Conservation (phyloP, 2,329 filamentous ascomycete genomes). For the Colletotrichum graminicola region DNA sequence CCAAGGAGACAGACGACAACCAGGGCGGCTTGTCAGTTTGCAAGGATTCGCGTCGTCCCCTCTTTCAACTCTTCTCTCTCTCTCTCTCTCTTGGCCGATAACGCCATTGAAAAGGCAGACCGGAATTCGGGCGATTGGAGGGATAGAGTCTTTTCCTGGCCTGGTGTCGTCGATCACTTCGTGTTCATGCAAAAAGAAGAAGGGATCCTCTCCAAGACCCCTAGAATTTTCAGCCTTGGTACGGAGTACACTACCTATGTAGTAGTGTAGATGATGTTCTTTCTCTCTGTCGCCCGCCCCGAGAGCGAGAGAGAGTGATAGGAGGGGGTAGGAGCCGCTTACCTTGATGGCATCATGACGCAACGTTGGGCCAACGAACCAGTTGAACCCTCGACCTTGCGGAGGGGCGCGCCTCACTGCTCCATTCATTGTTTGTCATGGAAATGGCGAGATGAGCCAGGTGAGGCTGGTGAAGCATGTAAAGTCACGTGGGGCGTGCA, state of each 20-base stretch:
- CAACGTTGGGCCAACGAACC: constrained; percentile 37
- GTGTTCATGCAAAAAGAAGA: neutral
- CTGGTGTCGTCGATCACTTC: constrained; percentile 15
- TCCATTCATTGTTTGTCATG: constrained; percentile 7
- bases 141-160: neutral
- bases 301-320: neutral
- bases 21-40: neutral
- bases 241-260: no score
- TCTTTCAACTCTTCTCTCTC: neutral
- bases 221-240: neutral
- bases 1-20: neutral
- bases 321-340: neutral
- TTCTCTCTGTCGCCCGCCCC: neutral
- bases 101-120: neutral
- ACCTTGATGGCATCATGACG: constrained; percentile 39
- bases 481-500: neutral
- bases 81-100: neutral
- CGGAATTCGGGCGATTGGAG: neutral
- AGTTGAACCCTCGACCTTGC: neutral
- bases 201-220: neutral
- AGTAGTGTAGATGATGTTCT: neutral
- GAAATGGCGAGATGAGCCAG: neutral
- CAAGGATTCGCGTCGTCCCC: neutral
- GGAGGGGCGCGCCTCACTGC: neutral
- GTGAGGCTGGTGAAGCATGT: neutral